Conservation (phyloP, 495 filamentous ascomycete genomes). For the Staphylotrichum tortipilum region DNA sequence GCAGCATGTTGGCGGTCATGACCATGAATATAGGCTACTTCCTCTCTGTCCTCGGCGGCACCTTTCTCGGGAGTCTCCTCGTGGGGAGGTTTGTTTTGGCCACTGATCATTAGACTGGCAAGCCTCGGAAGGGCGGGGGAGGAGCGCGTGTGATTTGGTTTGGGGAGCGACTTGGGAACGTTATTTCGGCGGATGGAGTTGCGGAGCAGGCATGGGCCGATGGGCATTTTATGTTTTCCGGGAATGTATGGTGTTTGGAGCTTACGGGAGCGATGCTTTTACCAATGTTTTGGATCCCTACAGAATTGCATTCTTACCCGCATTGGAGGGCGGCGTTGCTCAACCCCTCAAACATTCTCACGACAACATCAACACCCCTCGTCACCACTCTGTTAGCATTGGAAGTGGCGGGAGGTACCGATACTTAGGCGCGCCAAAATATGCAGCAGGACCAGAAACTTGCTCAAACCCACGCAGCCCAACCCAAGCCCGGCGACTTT, state of each 20-base stretch:
- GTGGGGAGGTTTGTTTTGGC: conserved; percentile 56
- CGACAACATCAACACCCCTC: too few species aligned
- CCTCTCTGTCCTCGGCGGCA: conserved; percentile 71
- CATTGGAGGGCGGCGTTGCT: too few species aligned
- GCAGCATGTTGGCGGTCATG: conserved; percentile 97
- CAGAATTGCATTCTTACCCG: too few species aligned
- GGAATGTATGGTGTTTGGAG: neutral
- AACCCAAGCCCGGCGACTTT: neutral
- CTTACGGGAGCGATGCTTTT: neutral
- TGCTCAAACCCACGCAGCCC: conserved; percentile 25
- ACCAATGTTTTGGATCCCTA: neutral
- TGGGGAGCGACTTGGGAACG: too few species aligned
- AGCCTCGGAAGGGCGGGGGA: too few species aligned
- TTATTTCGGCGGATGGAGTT: too few species aligned
- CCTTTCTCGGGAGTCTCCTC: conserved; percentile 74
- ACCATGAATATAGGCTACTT: conserved; percentile 97
- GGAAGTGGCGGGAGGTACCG: conserved; percentile 5
- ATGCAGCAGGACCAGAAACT: conserved; percentile 14
- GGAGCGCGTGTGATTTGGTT: neutral
- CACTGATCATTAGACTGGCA: conserved; percentile 27
- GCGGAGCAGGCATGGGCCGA: neutral
- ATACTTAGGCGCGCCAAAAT: conserved; percentile 5
- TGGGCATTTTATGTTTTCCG: neutral
- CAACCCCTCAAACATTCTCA: too few species aligned
- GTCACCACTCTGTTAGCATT: conserved; percentile 8